phyloP scores from a whole-genome alignment of 164 flowering plant genomes.

The Chimonanthus praecox region DNA sequence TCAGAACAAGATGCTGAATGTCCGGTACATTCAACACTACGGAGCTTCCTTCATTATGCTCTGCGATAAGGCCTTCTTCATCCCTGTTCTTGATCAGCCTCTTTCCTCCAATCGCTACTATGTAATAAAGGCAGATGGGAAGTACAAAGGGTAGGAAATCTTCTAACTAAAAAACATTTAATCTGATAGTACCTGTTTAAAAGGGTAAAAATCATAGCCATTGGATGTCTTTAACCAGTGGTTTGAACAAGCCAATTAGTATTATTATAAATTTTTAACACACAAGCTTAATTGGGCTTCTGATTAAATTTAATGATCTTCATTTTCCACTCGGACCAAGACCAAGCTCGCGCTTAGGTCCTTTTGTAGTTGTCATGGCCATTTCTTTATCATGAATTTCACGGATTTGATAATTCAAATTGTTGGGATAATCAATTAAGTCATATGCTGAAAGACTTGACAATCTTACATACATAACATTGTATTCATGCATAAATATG shows the following conservation, averaged over 20 bases:
- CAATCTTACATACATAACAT: neutral
- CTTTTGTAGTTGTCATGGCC: neutral
- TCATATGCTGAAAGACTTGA: neutral
- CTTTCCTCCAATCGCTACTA: constrained; percentile 54
- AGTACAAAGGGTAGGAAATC: constrained; percentile 38
- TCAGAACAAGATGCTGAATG: constrained; percentile 28
- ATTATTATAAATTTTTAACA: no score
- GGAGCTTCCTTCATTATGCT: neutral
- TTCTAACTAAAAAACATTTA: neutral
- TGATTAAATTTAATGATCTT: no score
- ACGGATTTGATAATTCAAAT: neutral
- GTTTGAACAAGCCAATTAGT: no score
- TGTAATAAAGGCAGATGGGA: constrained; percentile 34
- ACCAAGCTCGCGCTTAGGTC: neutral
- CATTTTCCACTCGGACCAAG: no score
- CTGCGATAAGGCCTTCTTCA: constrained; percentile 21
- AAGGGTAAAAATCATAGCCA: no score
- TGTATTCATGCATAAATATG: neutral
- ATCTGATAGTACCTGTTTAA: no score
- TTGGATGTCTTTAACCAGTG: no score
- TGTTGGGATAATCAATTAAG: neutral
- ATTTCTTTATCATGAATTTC: neutral
- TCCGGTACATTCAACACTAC: constrained; percentile 1
- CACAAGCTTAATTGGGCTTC: no score
- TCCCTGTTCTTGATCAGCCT: constrained; percentile 52